phyloP scores from a whole-genome alignment of 116 monocot genomes.

The Zostera marina region DNA sequence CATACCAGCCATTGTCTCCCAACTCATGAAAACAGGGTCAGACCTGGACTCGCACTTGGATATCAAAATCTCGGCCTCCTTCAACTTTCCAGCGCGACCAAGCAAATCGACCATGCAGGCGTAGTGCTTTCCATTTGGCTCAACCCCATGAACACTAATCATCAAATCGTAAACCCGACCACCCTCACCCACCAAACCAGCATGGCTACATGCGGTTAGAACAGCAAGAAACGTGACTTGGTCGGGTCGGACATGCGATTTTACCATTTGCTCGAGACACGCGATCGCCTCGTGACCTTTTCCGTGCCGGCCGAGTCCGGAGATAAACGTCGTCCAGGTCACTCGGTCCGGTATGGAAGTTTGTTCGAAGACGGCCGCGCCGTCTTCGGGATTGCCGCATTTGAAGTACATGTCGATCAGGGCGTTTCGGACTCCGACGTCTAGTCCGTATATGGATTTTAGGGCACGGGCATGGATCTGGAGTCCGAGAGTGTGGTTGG shows the following conservation, averaged over 20 bases:
- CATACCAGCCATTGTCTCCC: constrained; percentile 56
- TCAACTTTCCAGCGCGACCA: constrained; percentile 49
- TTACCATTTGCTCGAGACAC: constrained; percentile 21
- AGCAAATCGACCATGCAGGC: constrained; percentile 53
- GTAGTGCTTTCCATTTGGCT: constrained; percentile 48
- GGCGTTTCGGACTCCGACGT: constrained; percentile 41
- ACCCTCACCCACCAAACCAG: constrained; percentile 51
- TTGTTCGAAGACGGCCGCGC: constrained; percentile 19
- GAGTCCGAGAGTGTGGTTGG: constrained; percentile 33
- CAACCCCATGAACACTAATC: constrained; percentile 16
- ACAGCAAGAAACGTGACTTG: constrained; percentile 31
- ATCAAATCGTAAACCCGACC: constrained; percentile 28
- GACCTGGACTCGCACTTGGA: constrained; percentile 21
- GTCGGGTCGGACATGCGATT: constrained; percentile 23
- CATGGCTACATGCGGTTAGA: constrained; percentile 54
- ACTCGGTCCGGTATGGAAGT: constrained; percentile 21
- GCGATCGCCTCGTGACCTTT: constrained; percentile 33
- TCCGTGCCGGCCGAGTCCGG: constrained; percentile 48
- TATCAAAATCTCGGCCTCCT: constrained; percentile 46
- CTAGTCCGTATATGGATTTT: constrained; percentile 19
- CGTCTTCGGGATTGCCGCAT: constrained; percentile 47
- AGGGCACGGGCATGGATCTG: constrained; percentile 35
- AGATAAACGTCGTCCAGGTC: constrained; percentile 41
- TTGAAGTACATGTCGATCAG: constrained; percentile 79
- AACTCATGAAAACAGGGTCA: constrained; percentile 21